These are phyloP conservation scores for Myrica gale DNA, from an alignment of 306 rosid genomes.

Conservation along the genomic window DNA sequence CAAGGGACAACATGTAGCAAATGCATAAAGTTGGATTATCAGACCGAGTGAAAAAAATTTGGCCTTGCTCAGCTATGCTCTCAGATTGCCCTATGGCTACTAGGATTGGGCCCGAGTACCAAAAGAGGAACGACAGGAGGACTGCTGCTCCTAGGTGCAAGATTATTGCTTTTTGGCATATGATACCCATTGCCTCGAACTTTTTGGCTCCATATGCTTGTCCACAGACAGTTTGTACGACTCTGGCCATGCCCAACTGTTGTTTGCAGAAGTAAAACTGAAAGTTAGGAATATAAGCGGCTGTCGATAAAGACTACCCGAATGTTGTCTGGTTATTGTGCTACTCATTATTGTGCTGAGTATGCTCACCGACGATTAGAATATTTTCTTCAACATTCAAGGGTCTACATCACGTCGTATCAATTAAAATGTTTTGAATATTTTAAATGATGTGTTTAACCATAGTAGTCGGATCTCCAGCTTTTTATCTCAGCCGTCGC, in stretches of 20 bases:
- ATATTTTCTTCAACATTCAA: too few relatives aligned
- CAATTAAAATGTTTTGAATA: too few relatives aligned
- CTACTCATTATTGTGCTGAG: too few relatives aligned
- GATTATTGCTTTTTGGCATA: slow-evolving; percentile 62
- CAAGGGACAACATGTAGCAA: slow-evolving; percentile 64
- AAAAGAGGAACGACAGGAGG: slow-evolving; percentile 52
- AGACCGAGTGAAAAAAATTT: slow-evolving; percentile 53
- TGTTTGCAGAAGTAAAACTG: neutral
- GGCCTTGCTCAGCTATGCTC: slow-evolving; percentile 50
- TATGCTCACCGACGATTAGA: too few relatives aligned
- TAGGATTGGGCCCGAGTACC: slow-evolving; percentile 58
- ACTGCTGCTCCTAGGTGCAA: slow-evolving; percentile 63
- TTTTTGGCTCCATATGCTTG: slow-evolving; percentile 73
- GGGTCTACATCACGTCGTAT: too few relatives aligned
- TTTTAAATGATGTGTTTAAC: too few relatives aligned
- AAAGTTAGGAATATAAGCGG: too few relatives aligned
- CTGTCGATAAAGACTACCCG: too few relatives aligned
- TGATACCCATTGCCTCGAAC: slow-evolving; percentile 51
- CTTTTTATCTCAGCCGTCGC: too few relatives aligned
- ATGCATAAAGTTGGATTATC: slow-evolving; percentile 65
- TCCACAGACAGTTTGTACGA: slow-evolving; percentile 76
- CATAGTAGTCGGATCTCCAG: too few relatives aligned
- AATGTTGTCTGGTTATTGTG: too few relatives aligned
- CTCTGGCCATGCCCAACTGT: slow-evolving; percentile 79
- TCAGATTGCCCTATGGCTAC: slow-evolving; percentile 45